Conservation (phyloP, 2,329 filamentous ascomycete species). For the Tolypocladium inflatum region DNA sequence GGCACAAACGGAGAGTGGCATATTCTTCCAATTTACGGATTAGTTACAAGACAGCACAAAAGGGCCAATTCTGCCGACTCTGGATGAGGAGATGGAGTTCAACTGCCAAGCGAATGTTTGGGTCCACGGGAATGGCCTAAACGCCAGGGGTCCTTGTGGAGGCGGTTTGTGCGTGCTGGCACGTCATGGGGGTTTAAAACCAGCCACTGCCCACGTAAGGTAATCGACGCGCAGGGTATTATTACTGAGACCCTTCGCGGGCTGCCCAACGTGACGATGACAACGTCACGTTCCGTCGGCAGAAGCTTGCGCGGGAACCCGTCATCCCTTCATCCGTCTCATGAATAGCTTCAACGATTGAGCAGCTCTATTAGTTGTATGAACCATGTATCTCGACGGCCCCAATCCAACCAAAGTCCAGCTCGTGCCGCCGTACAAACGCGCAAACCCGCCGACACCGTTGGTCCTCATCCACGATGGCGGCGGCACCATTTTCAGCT, state of each 20-base stretch:
- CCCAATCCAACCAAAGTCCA: constrained; percentile 15
- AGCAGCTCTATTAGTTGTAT: background rate
- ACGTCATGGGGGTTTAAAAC: no score
- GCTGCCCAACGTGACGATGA: background rate
- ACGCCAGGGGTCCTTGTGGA: background rate
- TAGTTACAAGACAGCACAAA: no score
- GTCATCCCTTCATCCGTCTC: background rate
- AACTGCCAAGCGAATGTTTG: background rate
- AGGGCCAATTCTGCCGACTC: no score
- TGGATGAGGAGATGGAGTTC: no score
- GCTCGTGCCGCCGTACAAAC: constrained; percentile 7
- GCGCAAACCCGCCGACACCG: constrained; percentile 9
- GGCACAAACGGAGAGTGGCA: no score
- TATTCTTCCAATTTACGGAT: no score
- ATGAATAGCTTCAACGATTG: background rate
- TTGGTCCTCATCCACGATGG: constrained; percentile 21
- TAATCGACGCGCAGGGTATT: background rate
- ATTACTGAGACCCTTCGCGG: background rate
- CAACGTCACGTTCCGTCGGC: background rate
- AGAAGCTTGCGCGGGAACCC: background rate
- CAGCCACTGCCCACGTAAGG: background rate
- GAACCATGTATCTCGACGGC: constrained; percentile 11
- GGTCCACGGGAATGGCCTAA: no score
- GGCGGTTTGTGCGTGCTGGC: background rate
- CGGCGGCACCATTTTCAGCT: constrained; percentile 20